Base-by-base conservation (phyloP, 768 basidiomycete species). In the Psilocybe azurescens region DNA sequence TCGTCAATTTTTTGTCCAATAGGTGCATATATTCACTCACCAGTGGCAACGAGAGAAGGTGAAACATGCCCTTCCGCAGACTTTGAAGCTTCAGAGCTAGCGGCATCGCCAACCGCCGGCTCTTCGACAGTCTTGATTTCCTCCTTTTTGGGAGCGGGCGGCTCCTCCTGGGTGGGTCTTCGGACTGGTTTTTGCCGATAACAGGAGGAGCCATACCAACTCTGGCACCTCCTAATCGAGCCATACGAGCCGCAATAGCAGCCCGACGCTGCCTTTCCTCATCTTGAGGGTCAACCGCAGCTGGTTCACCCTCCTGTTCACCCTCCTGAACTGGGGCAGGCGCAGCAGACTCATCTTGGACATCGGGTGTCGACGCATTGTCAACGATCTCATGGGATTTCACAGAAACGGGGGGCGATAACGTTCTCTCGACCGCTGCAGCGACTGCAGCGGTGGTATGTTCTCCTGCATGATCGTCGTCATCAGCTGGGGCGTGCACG, bases 161-260 rank as follows among this genome's bases (percentile, higher is more conserved):
- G 58, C 57, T 78, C 75, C 58, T 77, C 67, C 36, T 65, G 65
- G 57, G 72, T 70, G 30, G 74, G 65, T 61, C 69, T 67, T 69
- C 74, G 77, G 29, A 74, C 73, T 51, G 75, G 75, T 57, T 78
- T 62, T 80, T 80, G 13, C 85, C 88, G 74, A 93, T 88, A 61
- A 89, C 77, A 53, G 91, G 89, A 1, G 89, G 88, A 1, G 80
- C 85, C 90, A 97, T 91, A 3, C 92, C 93, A 24, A 94, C 79
- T 58, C 89, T 80, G 13, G 93, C 86, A 52, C 94, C 96, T 30
- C 96, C 96, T 16, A 98, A 82, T 62, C 90, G 89, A 46, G 94
- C 95, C 94, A 99, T 94, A 50, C 95, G 84, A 24, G 94, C 94
- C 33, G 95, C 94, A 70, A 98, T 89, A 10, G 92, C 89, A 4